A percentile compares a stretch with the other conserved stretches of the same genome.
phyloP scores from a whole-genome alignment of 805 yeast species.

The Spathaspora arborariae region DNA sequence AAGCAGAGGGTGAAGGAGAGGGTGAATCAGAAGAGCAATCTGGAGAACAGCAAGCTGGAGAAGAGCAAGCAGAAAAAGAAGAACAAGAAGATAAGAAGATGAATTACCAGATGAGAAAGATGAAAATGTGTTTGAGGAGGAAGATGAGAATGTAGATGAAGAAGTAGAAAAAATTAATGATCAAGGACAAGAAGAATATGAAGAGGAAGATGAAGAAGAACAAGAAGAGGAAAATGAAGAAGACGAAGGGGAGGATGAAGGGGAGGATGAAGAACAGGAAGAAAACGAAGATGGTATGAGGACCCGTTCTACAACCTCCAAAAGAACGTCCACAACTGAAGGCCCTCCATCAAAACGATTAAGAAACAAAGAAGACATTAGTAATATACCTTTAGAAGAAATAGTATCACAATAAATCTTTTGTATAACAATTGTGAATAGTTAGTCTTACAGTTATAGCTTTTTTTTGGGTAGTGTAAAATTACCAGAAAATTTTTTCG shows the following conservation, averaged over 20 bases:
- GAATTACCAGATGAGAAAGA: background rate
- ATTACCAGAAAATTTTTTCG: background rate
- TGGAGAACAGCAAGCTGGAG: background rate
- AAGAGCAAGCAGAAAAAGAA: background rate
- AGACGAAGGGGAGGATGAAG: background rate
- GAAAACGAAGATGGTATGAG: background rate
- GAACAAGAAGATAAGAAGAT: background rate
- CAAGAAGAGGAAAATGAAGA: background rate
- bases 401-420: background rate
- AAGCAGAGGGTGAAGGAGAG: background rate
- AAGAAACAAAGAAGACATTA: background rate
- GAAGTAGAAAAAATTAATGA: background rate
- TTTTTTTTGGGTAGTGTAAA: background rate
- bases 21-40: constrained; percentile 3
- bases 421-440: too few relatives aligned
- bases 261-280: background rate
- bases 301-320: background rate
- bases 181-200: background rate
- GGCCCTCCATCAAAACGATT: background rate
- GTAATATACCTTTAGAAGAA: background rate
- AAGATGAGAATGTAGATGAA: background rate
- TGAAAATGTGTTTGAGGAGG: background rate
- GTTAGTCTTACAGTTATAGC: background rate
- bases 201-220: background rate
- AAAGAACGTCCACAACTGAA: background rate